Evolutionary conservation across 2,329 filamentous ascomycete species (phyloP).

Genomic region (Mariannaea sp.): DNA sequence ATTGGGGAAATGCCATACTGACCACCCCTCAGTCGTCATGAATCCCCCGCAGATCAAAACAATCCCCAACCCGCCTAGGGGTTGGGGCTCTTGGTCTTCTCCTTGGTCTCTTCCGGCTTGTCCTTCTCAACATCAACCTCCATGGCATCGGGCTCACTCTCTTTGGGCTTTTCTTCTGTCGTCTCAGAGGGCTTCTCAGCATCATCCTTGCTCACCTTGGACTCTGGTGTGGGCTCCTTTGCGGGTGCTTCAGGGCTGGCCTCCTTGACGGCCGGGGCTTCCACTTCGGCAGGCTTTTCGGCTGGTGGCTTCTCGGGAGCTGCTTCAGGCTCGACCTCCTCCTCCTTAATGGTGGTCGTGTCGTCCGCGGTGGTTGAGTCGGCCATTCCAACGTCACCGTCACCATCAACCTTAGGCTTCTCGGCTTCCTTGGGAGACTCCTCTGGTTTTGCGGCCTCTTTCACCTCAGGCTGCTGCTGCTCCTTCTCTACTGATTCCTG

Average conservation of each 20-base stretch:
- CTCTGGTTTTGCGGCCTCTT: conserved; percentile 34
- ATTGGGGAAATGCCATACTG: conserved; percentile 15
- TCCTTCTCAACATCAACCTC: conserved; percentile 44
- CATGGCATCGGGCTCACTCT: conserved; percentile 40
- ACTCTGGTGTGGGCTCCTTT: conserved; percentile 26
- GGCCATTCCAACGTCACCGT: conserved; percentile 59
- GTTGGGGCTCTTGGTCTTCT: conserved; percentile 36
- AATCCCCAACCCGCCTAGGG: conserved; percentile 20
- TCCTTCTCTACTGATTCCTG: conserved; percentile 36
- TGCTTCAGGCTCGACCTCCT: conserved; percentile 31
- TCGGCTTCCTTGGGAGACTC: conserved; percentile 25
- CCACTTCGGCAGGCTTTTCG: conserved; percentile 30
- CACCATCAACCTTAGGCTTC: conserved; percentile 47
- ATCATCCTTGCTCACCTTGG: conserved; percentile 27
- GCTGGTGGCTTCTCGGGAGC: conserved; percentile 15
- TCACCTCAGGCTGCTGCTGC: conserved; percentile 46
- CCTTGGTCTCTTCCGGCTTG: conserved; percentile 32
- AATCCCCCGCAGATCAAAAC: conserved; percentile 10
- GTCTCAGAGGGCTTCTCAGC: conserved; percentile 25
- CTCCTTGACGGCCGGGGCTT: conserved; percentile 19
- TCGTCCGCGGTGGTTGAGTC: conserved; percentile 40
- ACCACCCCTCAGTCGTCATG: conserved; percentile 22
- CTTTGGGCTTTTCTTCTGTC: conserved; percentile 25
- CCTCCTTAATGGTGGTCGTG: conserved; percentile 32
- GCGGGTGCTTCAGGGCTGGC: conserved; percentile 9